Conservation (phyloP, 306 rosid species). For the Elaeagnus macrophylla region DNA sequence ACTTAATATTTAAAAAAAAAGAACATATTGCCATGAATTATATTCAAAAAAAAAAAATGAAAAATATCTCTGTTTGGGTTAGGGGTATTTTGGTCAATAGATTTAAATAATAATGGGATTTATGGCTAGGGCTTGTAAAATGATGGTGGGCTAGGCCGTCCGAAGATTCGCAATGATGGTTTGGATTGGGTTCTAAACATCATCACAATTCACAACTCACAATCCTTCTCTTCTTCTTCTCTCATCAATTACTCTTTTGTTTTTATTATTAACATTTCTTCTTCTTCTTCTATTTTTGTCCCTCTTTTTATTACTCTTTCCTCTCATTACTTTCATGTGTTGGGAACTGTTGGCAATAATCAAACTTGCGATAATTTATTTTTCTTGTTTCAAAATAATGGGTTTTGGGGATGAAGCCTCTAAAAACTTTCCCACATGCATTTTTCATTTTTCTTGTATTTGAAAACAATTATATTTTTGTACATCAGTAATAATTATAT, state of each 20-base stretch:
- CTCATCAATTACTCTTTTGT: conserved; percentile 18
- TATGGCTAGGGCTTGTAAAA: conserved; percentile 65
- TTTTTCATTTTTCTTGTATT: too few species aligned
- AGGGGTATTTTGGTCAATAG: conserved; percentile 38
- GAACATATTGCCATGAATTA: too few species aligned
- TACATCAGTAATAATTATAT: too few species aligned
- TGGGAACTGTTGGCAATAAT: conserved; percentile 44
- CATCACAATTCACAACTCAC: conserved; percentile 35
- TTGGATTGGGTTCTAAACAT: conserved; percentile 89
- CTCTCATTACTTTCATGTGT: conserved; percentile 33
- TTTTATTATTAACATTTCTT: conserved; percentile 33
- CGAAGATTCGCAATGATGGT: conserved; percentile 99
- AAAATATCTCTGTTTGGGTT: too few species aligned
- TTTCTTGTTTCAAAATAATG: conserved; percentile 24
- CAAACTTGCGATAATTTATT: conserved; percentile 4
- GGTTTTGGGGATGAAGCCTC: conserved; percentile 18
- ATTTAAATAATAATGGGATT: conserved; percentile 55
- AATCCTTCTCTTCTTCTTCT: conserved; percentile 15
- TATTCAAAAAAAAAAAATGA: too few species aligned
- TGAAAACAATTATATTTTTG: too few species aligned
- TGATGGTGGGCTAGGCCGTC: conserved; percentile 99
- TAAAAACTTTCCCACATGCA: too few species aligned
- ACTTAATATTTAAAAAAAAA: too few species aligned
- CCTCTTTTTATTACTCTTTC: conserved; percentile 19
- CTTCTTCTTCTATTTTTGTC: conserved; percentile 30